Evolutionary conservation across 2,329 filamentous ascomycete species (phyloP), one percentile per base, ranked within the genome.

Genomic region (Lachnellula arida): DNA sequence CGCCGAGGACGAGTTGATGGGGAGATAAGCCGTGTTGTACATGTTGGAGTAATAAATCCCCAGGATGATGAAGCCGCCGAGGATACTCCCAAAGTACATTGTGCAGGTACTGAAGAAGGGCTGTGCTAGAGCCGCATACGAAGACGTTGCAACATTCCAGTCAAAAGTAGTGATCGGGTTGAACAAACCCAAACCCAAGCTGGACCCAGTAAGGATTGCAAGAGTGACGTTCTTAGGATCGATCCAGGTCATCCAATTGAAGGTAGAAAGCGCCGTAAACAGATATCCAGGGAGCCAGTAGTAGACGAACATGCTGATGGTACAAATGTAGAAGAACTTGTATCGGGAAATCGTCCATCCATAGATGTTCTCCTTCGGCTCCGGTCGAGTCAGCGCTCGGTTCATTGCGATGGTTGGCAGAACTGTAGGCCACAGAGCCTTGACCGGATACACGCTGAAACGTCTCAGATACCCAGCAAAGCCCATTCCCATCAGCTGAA

Each of bases 81-180:
- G 55, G 15, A 67, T 65, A 15, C 65, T 60, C 54, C 66, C 65
- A 54, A 67, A 66, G 43, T 66, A 67, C 35, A 59, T 50, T 3
- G 61, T 65, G 50, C 65, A 68, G 1, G 64, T 65, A 5, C 53
- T 60, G 47, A 70, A 70, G 39, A 70, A 68, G 66, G 58, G 5
- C 66, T 71, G 34, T 66, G 72, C 71, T 66, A 75, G 54, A 71
- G 67, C 66, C 17, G 65, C 62, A 8, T 63, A 64, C 3, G 55
- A 58, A 5, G 61, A 62, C 2, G 60, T 60, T 15, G 60, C 63
- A 32, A 75, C 68, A 49, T 80, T 80, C 72, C 76, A 78, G 65
- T 81, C 78, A 37, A 79, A 79, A 0, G 74, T 80, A 0, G 78
- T 75, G 4, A 78, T 62, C 0, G 75, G 78, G 59, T 78, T 81